phyloP scores from a whole-genome alignment of 768 basidiomycete genomes.

The Calocera cornea region DNA sequence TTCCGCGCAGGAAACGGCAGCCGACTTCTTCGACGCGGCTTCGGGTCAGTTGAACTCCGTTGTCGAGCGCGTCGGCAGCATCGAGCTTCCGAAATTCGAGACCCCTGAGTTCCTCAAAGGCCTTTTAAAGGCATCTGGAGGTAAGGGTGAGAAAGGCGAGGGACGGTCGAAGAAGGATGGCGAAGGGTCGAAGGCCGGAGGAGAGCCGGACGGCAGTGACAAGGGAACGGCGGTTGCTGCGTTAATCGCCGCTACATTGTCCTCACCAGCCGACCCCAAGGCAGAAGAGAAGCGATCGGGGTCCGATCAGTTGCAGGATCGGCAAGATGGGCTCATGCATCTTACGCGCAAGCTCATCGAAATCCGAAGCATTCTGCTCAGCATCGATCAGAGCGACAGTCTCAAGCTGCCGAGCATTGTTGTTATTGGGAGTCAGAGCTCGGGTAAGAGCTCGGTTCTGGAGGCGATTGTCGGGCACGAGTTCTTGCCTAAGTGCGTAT shows the following conservation, averaged over 20 bases:
- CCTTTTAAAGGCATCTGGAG: constrained; percentile 29
- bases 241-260: constrained; percentile 62
- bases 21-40: constrained; percentile 59
- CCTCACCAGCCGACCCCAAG: constrained; percentile 54
- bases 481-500: constrained; percentile 87
- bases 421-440: constrained; percentile 95
- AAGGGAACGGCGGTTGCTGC: constrained; percentile 57
- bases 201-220: constrained; percentile 35
- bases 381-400: constrained; percentile 89
- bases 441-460: constrained; percentile 93
- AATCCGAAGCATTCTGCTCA: constrained; percentile 84
- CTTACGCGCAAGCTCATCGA: constrained; percentile 91
- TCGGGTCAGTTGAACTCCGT: constrained; percentile 52
- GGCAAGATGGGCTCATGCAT: constrained; percentile 79
- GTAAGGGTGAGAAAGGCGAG: constrained; percentile 27
- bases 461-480: constrained; percentile 97
- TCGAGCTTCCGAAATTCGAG: constrained; percentile 44
- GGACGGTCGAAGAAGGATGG: constrained; percentile 16
- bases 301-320: constrained; percentile 18
- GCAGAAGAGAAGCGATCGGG: constrained; percentile 20
- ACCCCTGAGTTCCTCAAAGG: constrained; percentile 58
- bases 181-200: not conserved
- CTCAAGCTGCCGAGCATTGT: constrained; percentile 95
- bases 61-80: constrained; percentile 43
- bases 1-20: constrained; percentile 52